Base-by-base conservation (phyloP, 2,329 filamentous ascomycete genomes). In the Phaeophleospora eucalypticola region DNA sequence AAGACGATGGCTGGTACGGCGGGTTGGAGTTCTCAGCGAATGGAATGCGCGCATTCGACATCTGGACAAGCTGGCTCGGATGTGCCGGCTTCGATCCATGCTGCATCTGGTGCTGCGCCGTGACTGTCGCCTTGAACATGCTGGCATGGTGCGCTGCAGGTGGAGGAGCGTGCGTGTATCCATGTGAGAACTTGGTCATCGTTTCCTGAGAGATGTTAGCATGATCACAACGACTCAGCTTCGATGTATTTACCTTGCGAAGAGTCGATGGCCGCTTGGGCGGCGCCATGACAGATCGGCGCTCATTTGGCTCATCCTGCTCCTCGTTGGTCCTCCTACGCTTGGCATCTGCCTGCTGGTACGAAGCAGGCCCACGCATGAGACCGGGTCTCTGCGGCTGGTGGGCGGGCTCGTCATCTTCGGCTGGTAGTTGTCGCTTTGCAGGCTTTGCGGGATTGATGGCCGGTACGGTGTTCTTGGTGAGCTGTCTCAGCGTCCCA, bases 11-110 rank as follows among this genome's bases (percentile, higher is more conserved):
- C 17, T 56, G 43, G 21, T 58, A 43, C 19, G 50, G 56, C 7
- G 77, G 72, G 56, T 79, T 84, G 7, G 78, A 72, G 49, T 81
- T 82, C 16, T 90, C 80, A 4, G 89, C 89, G 63, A 96, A 96
- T 2, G 89, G 87, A 57, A 96, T 96, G 20, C 86, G 83, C n/a
- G 82, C 87, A 68, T 86, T 95, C 6, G 88, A 87, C 49, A 91
- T 83, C 63, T 91, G 87, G n/a, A 85, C 81, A 81, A 91, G 89
- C 58, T 93, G 88, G 61, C 89, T 73, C 2, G 86, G 86, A 59
- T 89, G 83, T 21, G 51, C 53, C n/a, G 57, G 58, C 35, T 62
- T 59, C 40, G 52, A 83, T 42, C 72, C 68, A 32, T 86, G 80
- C 54, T 78, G 74, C 36, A 70, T 75, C 58, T 81, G 78, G 55